Evolutionary conservation across 2,329 filamentous ascomycete genomes (phyloP).

Genomic region (Cladosporium sp.): DNA sequence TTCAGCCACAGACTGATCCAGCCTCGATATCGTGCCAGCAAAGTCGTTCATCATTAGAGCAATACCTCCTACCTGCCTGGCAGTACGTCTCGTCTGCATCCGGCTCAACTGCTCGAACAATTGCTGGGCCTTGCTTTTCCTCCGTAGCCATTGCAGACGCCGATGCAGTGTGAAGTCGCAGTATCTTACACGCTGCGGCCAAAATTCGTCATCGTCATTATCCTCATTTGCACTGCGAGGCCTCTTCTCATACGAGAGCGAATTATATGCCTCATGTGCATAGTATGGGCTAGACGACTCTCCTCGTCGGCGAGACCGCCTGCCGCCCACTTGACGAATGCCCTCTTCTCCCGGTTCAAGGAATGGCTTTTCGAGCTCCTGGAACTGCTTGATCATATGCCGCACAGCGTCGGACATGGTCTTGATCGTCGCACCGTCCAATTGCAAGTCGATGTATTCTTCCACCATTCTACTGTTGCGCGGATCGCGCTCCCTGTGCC

Average conservation of each 20-base stretch:
- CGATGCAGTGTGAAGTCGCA: slow-evolving; percentile 36
- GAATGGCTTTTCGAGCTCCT: slow-evolving; percentile 42
- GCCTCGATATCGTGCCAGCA: slow-evolving; percentile 26
- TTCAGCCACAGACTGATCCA: slow-evolving; percentile 28
- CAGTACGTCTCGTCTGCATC: slow-evolving; percentile 42
- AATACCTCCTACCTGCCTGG: slow-evolving; percentile 37
- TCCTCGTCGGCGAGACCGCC: slow-evolving; percentile 24
- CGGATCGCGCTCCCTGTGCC: slow-evolving; percentile 23
- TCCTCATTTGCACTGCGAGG: slow-evolving; percentile 27
- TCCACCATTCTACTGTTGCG: slow-evolving; percentile 23
- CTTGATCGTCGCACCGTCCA: slow-evolving; percentile 39
- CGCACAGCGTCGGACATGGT: slow-evolving; percentile 40
- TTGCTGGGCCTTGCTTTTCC: slow-evolving; percentile 39
- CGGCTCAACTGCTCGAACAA: slow-evolving; percentile 39
- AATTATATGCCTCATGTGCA: slow-evolving; percentile 31
- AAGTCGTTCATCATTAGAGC: slow-evolving; percentile 35
- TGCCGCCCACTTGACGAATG: slow-evolving; percentile 26
- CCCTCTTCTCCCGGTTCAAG: slow-evolving; percentile 32
- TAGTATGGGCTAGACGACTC: slow-evolving; percentile 29
- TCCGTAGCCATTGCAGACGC: slow-evolving; percentile 40
- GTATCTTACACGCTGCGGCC: slow-evolving; percentile 37
- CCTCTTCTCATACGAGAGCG: slow-evolving; percentile 33
- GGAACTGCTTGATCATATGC: slow-evolving; percentile 40
- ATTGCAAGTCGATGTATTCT: slow-evolving; percentile 24
- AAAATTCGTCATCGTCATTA: slow-evolving; percentile 36